Conservation (phyloP, 2,329 filamentous ascomycete genomes). For the Hypoxylon sp. region DNA sequence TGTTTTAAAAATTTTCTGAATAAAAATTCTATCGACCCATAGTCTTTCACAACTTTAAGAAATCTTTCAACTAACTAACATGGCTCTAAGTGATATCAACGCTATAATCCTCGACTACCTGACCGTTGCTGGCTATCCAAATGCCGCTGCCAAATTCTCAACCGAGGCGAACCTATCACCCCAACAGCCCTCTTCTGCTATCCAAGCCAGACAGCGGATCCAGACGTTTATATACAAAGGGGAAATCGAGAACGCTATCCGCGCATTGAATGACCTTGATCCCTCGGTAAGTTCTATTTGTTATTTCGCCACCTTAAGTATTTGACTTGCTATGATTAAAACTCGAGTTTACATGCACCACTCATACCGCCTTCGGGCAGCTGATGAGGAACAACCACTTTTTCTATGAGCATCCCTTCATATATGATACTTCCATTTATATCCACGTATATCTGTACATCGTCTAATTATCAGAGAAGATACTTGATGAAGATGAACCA, state of each 20-base stretch:
- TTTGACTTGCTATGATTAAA: slow-evolving; percentile 86
- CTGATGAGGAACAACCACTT: slow-evolving; percentile 90
- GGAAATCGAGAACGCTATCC: slow-evolving; percentile 87
- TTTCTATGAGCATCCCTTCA: slow-evolving; percentile 73
- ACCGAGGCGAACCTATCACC: slow-evolving; percentile 90
- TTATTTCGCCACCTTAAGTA: slow-evolving; percentile 13
- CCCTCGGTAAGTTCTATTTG: slow-evolving; percentile 78
- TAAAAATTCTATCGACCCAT: slow-evolving; percentile 24
- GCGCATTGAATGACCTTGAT: slow-evolving; percentile 89
- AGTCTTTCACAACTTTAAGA: slow-evolving; percentile 13
- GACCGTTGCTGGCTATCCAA: slow-evolving; percentile 94
- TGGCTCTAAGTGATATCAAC: slow-evolving; percentile 84
- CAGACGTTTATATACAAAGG: slow-evolving; percentile 88
- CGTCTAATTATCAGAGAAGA: slow-evolving; percentile 66
- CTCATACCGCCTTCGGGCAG: slow-evolving; percentile 90
- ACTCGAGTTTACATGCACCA: slow-evolving; percentile 96
- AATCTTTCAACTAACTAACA: slow-evolving; percentile 45
- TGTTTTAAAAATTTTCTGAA: slow-evolving; percentile 63
- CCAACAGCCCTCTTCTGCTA: slow-evolving; percentile 78
- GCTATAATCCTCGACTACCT: slow-evolving; percentile 96
- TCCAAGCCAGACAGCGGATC: slow-evolving; percentile 85
- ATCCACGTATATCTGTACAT: not conserved
- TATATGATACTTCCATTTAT: slow-evolving; percentile 24
- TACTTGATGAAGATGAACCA: slow-evolving; percentile 84
- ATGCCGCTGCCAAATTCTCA: slow-evolving; percentile 92